Evolutionary conservation across 441 rosid genomes (phyloP).

Genomic region (Brassica balearica): DNA sequence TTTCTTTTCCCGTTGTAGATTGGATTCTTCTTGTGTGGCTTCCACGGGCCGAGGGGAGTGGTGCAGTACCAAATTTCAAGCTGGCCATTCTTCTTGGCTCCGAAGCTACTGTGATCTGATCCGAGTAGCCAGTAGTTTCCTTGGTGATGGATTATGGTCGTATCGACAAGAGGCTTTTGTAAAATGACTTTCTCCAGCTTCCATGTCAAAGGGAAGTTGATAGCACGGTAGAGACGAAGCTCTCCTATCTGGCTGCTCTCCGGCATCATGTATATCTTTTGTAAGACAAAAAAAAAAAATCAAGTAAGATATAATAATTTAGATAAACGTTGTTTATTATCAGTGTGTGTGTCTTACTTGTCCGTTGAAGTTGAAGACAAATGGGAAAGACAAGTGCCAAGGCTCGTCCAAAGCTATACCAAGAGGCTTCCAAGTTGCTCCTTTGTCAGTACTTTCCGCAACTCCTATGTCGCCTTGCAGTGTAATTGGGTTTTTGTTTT

Average conservation of each 20-base stretch:
- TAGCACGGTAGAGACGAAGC: slow-evolving; percentile 79
- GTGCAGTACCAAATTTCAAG: slow-evolving; percentile 86
- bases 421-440: slow-evolving; percentile 92
- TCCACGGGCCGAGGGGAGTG: slow-evolving; percentile 95
- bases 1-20: slow-evolving; percentile 64
- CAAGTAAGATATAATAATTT: background rate
- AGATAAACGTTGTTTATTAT: background rate
- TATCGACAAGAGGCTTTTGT: slow-evolving; percentile 81
- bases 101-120: slow-evolving; percentile 83
- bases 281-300: background rate
- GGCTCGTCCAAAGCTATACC: slow-evolving; percentile 94
- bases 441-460: slow-evolving; percentile 78
- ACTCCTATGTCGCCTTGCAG: slow-evolving; percentile 97
- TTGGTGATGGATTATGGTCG: slow-evolving; percentile 62
- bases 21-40: slow-evolving; percentile 89
- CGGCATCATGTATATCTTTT: slow-evolving; percentile 95
- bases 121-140: slow-evolving; percentile 83
- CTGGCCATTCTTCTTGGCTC: slow-evolving; percentile 72
- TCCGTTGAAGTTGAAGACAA: slow-evolving; percentile 74
- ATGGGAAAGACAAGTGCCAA: slow-evolving; percentile 97
- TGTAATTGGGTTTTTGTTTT: slow-evolving; percentile 80
- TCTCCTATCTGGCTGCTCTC: slow-evolving; percentile 79
- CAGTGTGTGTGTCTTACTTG: slow-evolving; percentile 56
- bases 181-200: slow-evolving; percentile 68
- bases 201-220: slow-evolving; percentile 85